Base-by-base conservation (phyloP, 2,329 filamentous ascomycete genomes). In the Annulohypoxylon truncatum region DNA sequence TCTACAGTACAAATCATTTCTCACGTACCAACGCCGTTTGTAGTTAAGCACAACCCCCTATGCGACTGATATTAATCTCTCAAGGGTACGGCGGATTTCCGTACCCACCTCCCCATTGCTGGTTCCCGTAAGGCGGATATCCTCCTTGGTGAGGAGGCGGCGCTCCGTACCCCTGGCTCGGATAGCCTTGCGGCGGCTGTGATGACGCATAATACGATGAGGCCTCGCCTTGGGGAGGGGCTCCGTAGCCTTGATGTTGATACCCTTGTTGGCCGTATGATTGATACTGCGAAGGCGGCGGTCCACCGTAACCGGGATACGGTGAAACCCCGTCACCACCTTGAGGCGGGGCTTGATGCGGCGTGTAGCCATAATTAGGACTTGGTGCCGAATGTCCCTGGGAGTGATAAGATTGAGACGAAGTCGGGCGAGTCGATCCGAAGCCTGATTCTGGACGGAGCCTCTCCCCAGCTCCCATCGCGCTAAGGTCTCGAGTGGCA, bases 401-500 rank as follows among this genome's bases (percentile, higher is more conserved):
- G 69, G 71, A 69, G 73, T 44, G 70, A 6, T 74, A 68, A 69
- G 71, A 69, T 73, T 44, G 70, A 6, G 69, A 57, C 2, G 74
- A 74, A 4, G 70, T 68, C 1, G 83, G 79, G 1, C 80, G 79
- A 54, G 71, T 74, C 2, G 82, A 82, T 28, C 79, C 59, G 59
- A 76, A 75, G 55, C 71, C 64, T 9, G 72, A 72, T n/a, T 44
- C 51, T 3, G 73, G 73, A 13, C 64, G 73, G 13, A 61, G 42
- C 12, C 79, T 79, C 62, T 86, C 82, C 3, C 79, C 78, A 2
- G 83, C 85, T 40, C 81, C 82, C 82, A 88, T 84, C 10, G 85
- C 84, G 54, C 82, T 80, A 10, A 89, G 76, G 67, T 90, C 87
- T 62, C 87, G 82, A 2, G 83, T 85, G 69, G 85, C 83, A 58